phyloP scores from a whole-genome alignment of 805 yeast species.

The Candida peoriensis region DNA sequence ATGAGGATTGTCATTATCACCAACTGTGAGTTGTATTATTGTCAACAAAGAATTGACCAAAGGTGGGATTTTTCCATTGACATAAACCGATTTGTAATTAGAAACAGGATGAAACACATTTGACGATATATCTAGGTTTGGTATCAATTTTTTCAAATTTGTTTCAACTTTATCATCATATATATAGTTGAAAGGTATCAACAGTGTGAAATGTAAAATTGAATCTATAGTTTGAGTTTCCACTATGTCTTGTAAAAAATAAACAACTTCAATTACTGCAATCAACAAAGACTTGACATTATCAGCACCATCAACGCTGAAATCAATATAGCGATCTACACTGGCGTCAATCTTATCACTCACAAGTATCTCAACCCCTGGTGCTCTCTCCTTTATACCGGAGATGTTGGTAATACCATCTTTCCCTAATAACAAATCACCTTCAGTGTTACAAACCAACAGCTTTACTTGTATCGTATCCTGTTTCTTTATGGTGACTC shows the following conservation, averaged over 20 bases:
- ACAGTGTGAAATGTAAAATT: no score
- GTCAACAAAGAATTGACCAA: background rate
- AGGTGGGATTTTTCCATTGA: background rate
- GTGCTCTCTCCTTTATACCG: background rate
- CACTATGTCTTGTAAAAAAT: background rate
- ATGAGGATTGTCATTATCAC: no score
- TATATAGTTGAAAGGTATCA: no score
- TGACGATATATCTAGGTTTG: background rate
- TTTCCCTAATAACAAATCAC: background rate
- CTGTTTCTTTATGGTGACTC: no score
- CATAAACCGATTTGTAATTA: background rate
- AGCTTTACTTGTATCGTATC: no score
- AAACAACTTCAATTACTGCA: background rate
- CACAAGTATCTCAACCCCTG: background rate
- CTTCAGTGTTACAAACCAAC: background rate
- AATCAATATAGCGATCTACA: background rate
- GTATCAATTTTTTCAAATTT: background rate
- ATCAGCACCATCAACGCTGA: background rate
- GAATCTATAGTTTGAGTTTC: no score
- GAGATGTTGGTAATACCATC: background rate
- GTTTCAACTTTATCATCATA: background rate
- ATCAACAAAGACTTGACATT: background rate
- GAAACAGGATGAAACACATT: background rate
- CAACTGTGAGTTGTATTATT: background rate
- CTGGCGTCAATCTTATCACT: background rate